Base-by-base conservation (phyloP, 2,329 filamentous ascomycete species). In the Acephala macrosclerotiorum region DNA sequence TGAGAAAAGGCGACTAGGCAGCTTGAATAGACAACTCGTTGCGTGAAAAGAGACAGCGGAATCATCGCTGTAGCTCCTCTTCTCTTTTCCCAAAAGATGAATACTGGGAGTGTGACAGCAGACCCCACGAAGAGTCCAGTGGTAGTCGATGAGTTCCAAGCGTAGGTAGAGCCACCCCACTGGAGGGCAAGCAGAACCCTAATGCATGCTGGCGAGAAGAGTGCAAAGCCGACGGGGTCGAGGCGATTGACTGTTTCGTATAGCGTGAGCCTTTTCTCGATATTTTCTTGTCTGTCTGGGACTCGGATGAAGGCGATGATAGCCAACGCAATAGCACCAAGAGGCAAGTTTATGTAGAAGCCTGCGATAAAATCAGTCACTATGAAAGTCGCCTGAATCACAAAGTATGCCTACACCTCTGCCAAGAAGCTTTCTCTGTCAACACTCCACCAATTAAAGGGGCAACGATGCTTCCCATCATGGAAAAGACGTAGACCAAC, bases 281-380 rank as follows among this genome's bases (percentile, higher is more conserved):
- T 29, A 14, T 45, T 22, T 49, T 25, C 16, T 65, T 68, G 45
- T n/a, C 38, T 29, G 12, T 72, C n/a, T 73, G 79, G 53, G 67
- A 72, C 73, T 20, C 75, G 72, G 68, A 84, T 76, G 67, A 79
- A 75, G 64, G 81, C 66, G 8, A 81, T 55, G 22, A 78, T 67
- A 2, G 73, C 25, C 35, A 74, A 73, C 6, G 76, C 74, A 5
- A 77, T 63, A 18, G 73, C 77, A 2, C 80, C 80, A 35, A 80
- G 71, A 0, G 81, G 1, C 7, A 49, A 22, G 9, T 49, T 49
- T 1, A 49, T 49, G n/a, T 49, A 49, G 29, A 47, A 60, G 12
- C 8, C 18, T 26, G 11, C 20, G 26, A 63, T 22, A 60, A 55
- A 8, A 33, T 16, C 18, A 36, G 51, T 26, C 42, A 1, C 47